phyloP scores from a whole-genome alignment of 2,329 filamentous ascomycete species.

The Leptoxyphium fumago region DNA sequence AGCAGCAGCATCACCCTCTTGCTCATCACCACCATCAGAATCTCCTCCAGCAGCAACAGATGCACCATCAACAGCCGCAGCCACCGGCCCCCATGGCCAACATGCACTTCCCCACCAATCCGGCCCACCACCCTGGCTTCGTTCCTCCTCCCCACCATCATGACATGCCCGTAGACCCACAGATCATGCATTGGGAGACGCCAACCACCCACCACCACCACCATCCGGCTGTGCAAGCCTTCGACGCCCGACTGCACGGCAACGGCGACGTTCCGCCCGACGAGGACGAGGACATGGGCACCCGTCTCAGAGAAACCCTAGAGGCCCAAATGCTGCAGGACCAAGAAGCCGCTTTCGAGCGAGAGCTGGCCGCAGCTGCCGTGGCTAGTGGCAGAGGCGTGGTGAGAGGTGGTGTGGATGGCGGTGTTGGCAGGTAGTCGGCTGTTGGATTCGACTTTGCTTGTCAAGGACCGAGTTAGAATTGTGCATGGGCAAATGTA shows the following conservation, averaged over 20 bases:
- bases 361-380: background rate
- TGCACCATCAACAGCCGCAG: constrained; percentile 18
- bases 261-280: constrained; percentile 2
- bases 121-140: background rate
- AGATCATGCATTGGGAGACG: constrained; percentile 36
- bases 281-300: constrained; percentile 9
- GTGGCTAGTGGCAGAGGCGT: background rate
- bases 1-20: background rate
- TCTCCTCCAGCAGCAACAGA: background rate
- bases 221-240: background rate
- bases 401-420: background rate
- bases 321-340: constrained; percentile 6
- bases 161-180: constrained; percentile 45
- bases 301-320: constrained; percentile 10
- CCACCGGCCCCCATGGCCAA: constrained; percentile 19
- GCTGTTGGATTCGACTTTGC: too few species aligned
- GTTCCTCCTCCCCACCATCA: constrained; percentile 25
- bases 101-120: constrained; percentile 13
- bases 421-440: background rate
- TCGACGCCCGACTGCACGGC: background rate
- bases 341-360: background rate
- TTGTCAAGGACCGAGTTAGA: too few species aligned
- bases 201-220: background rate
- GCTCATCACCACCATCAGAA: background rate
- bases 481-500: too few species aligned